Percentiles rank a stretch among this genome's conserved stretches.
phyloP scores from a whole-genome alignment of 1,284 basidiomycete species.

The Xerocomus nothofagi region DNA sequence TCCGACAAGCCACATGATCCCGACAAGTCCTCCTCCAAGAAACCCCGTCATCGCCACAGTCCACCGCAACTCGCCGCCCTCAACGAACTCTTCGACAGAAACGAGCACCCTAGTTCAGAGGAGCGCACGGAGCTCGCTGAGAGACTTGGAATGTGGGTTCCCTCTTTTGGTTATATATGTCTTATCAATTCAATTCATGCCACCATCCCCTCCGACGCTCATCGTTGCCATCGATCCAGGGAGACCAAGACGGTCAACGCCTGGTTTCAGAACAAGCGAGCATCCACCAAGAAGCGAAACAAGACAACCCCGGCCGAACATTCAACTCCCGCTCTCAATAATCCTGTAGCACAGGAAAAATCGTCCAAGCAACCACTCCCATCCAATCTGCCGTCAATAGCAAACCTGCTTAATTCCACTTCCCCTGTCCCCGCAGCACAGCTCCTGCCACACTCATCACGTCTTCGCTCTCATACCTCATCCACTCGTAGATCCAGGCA shows the following conservation, averaged over 20 bases:
- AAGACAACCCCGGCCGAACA: conserved; percentile 32
- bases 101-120: conserved; percentile 72
- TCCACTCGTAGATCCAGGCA: conserved; percentile 38
- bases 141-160: conserved; percentile 68
- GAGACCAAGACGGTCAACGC: conserved; percentile 80
- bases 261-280: conserved; percentile 83
- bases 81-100: conserved; percentile 72
- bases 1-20: conserved; percentile 25
- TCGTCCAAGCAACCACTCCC: conserved; percentile 24
- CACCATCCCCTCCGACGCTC: conserved; percentile 9
- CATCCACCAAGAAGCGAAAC: conserved; percentile 73
- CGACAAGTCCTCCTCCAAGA: conserved; percentile 47
- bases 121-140: conserved; percentile 65
- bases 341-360: conserved; percentile 17
- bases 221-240: conserved; percentile 41
- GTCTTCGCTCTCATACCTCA: conserved; percentile 30
- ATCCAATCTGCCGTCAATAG: conserved; percentile 43
- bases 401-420: conserved; percentile 43
- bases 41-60: conserved; percentile 73
- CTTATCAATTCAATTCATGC: conserved; percentile 25
- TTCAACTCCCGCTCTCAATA: conserved; percentile 8
- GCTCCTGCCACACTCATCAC: conserved; percentile 33
- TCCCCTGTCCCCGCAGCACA: conserved; percentile 34
- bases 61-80: conserved; percentile 67
- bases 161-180: conserved; percentile 29